Evolutionary conservation across 2,329 filamentous ascomycete genomes (phyloP), one percentile per base, ranked within the genome.

Genomic region (Cadophora sp.): DNA sequence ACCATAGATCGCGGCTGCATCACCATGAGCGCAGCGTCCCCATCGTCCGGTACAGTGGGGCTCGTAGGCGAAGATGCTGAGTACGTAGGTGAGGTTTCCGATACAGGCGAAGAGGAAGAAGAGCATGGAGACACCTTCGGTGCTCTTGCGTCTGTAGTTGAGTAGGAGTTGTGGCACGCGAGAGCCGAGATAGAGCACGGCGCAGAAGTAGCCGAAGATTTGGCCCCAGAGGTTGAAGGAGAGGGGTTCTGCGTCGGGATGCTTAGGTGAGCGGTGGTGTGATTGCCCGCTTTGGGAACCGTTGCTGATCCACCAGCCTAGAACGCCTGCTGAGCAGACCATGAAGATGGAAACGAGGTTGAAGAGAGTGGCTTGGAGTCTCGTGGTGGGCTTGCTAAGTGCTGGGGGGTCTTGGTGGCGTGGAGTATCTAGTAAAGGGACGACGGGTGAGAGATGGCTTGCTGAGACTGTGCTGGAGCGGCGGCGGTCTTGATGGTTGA

Each of bases 71-170:
- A 98, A 86, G 73, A 99, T 98, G 46, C 91, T 94, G 46, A 97
- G 83, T 22, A 97, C 94, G 76, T 97, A 98, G 0, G 94, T 97
- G 72, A 97, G 80, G 79, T 99, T 99, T 1, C 96, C 96, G 6
- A 98, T 88, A 77, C 95, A 98, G 4, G 96, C 96, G 78, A 99
- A 98, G 26, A 98, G 84, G 82, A 98, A 98, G 81, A 98, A 99
- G 12, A 98, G 86, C 81, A 97, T 89, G 72, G 92, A 95, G 24
- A 99, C 91, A 3, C 96, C 96, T 66, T 98, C 94, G 0, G 94
- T 97, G 53, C 91, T 94, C 82, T 97, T 97, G 71, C 96, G 91
- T 24, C 92, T 89, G 82, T 93, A 97, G 80, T 98, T 99, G 64
- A 98, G 87, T 8, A 97, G 84, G 1, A 99, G 85, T 81, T 99